Base-by-base conservation (phyloP, 2,329 filamentous ascomycete genomes). In the Phaeosphaeriaceae sp. region DNA sequence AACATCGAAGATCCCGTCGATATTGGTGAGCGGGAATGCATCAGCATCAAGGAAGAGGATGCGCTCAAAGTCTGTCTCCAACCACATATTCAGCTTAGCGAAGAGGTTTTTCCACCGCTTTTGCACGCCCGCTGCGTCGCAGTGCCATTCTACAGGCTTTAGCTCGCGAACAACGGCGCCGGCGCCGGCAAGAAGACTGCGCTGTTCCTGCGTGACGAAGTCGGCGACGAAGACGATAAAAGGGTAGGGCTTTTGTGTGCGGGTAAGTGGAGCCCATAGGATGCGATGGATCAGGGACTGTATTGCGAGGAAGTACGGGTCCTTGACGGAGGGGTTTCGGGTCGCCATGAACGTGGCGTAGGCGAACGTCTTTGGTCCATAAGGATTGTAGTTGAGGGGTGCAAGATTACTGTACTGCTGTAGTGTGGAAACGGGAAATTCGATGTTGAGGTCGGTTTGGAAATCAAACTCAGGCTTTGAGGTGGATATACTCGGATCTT, bases 51-150 rank as follows among this genome's bases (percentile, higher is more conserved):
- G 58, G 52, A 74, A 77, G 0, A 72, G 44, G 17, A 76, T 69
- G 20, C 67, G 67, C n/a, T 51, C 53, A 50, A 75, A 77, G 2
- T 72, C 65, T 0, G 66, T 72, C 50, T 75, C 68, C 7, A 64
- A 66, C 73, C 72, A 77, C 71, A 77, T 76, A 58, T 76, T 66
- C 19, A 77, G 64, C 47, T 77, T 76, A 5, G 73, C 69, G 53
- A 77, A 77, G 3, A 76, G 70, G 46, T 77, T 72, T 52, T 66
- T 70, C 71, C 73, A 76, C 1, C 75, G 63, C 20, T 60, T 53
- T 33, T 69, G 63, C 7, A 69, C 60, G 10, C 65, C 66, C 1
- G 55, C 33, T 3, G 62, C 59, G 20, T 70, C 66, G 22, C 71
- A 71, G 9, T 68, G 61, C 71, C 72, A 76, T 11, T 66, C 58